A percentile compares a stretch with the other conserved stretches of the same genome.
Evolutionary conservation across 2,329 filamentous ascomycete species (phyloP).

Genomic region (Penicillium hesseltinei): DNA sequence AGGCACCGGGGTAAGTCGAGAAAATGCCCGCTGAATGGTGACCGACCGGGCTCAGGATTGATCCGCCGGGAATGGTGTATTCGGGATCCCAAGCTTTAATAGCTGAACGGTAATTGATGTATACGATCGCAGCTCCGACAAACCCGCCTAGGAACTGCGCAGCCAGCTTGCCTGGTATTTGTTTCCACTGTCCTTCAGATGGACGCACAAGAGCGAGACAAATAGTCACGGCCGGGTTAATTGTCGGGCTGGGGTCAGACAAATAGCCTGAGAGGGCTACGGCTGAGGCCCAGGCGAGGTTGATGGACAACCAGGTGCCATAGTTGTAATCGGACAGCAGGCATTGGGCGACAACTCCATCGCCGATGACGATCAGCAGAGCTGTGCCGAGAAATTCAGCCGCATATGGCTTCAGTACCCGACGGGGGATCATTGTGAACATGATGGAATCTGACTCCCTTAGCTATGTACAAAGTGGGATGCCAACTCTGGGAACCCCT

Average conservation of each 20-base stretch:
- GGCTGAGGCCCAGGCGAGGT: conserved; percentile 33
- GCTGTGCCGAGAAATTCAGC: conserved; percentile 36
- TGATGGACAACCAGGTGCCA: conserved; percentile 37
- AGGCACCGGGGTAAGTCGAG: conserved; percentile 27
- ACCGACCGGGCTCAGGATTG: conserved; percentile 28
- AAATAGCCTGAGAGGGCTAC: conserved; percentile 31
- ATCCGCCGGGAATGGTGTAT: conserved; percentile 31
- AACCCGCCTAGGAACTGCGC: conserved; percentile 34
- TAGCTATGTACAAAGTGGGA: neutral
- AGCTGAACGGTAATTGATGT: conserved; percentile 33
- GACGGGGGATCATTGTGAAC: conserved; percentile 16
- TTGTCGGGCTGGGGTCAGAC: conserved; percentile 28
- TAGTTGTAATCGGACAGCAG: conserved; percentile 34
- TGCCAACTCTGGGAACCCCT: neutral
- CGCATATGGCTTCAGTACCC: conserved; percentile 24
- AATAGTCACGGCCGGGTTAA: conserved; percentile 30
- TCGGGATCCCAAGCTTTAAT: conserved; percentile 34
- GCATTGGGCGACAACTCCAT: conserved; percentile 34
- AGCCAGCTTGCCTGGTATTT: conserved; percentile 27
- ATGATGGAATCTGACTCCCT: neutral
- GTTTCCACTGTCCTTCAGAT: conserved; percentile 27
- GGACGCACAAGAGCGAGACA: conserved; percentile 31
- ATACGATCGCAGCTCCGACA: conserved; percentile 31
- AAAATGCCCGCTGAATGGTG: conserved; percentile 32
- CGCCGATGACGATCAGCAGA: conserved; percentile 33